These are phyloP conservation scores for Debaryomycetaceae sp. DNA, from an alignment of 1,139 yeast genomes.

Conservation along the genomic window DNA sequence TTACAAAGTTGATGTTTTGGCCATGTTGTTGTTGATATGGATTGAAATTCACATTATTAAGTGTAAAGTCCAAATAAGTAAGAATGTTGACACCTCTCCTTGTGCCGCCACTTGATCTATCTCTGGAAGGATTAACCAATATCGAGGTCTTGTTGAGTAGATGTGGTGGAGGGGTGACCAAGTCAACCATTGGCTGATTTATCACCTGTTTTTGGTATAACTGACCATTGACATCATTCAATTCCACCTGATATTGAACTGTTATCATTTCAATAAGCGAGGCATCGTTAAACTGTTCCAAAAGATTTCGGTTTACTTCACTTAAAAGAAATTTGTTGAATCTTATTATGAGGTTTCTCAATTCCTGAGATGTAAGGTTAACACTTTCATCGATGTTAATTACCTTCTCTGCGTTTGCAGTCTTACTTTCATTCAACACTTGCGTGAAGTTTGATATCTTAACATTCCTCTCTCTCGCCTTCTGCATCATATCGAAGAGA, in stretches of 20 bases:
- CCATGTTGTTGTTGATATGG: constrained; percentile 29
- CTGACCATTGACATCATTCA: constrained; percentile 35
- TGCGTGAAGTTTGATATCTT: constrained; percentile 70
- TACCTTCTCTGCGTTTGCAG: constrained; percentile 49
- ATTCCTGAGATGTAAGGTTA: constrained; percentile 30
- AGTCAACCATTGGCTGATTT: constrained; percentile 35
- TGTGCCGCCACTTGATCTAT: not conserved
- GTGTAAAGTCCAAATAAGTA: constrained; percentile 56
- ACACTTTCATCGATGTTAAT: constrained; percentile 47
- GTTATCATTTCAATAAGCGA: constrained; percentile 21
- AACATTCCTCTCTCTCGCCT: constrained; percentile 69
- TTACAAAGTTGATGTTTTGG: constrained; percentile 53
- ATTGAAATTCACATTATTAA: constrained; percentile 50
- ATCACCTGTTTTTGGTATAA: constrained; percentile 27
- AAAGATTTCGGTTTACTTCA: constrained; percentile 47
- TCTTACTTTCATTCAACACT: constrained; percentile 41
- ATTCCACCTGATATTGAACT: constrained; percentile 37
- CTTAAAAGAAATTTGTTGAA: constrained; percentile 62
- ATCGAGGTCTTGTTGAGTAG: constrained; percentile 24
- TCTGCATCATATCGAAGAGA: constrained; percentile 84
- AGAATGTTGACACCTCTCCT: constrained; percentile 24
- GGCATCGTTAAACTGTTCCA: constrained; percentile 19
- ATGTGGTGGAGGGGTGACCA: constrained; percentile 30
- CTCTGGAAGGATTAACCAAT: constrained; percentile 14
- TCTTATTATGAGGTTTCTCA: constrained; percentile 44